Evolutionary conservation across 2,329 filamentous ascomycete genomes (phyloP).

Genomic region (Sclerotinia minor): DNA sequence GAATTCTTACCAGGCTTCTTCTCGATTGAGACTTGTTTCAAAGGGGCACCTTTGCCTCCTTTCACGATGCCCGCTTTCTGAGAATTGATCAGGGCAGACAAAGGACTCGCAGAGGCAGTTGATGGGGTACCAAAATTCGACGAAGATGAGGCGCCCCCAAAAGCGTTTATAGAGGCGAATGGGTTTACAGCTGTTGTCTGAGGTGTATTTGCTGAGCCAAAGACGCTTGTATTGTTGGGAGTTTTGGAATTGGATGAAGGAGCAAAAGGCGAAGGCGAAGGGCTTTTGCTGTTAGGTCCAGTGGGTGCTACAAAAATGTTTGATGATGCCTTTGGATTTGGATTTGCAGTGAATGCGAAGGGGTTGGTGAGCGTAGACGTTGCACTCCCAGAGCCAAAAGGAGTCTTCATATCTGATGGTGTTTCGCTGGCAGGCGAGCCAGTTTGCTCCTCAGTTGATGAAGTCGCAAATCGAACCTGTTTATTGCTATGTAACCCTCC

Average conservation of each 20-base stretch:
- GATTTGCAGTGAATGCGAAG: slow-evolving; percentile 25
- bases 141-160: neutral
- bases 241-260: neutral
- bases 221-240: slow-evolving; percentile 22
- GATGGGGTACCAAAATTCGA: slow-evolving; percentile 21
- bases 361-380: slow-evolving; percentile 27
- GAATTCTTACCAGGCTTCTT: neutral
- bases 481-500: slow-evolving; percentile 32
- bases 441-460: slow-evolving; percentile 17
- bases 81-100: slow-evolving; percentile 14
- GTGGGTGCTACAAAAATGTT: slow-evolving; percentile 19
- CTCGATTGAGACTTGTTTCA: slow-evolving; percentile 17
- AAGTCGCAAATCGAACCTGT: slow-evolving; percentile 36
- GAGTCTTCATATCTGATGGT: slow-evolving; percentile 19
- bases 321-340: slow-evolving; percentile 7
- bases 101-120: slow-evolving; percentile 7
- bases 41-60: neutral
- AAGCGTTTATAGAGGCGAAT: slow-evolving; percentile 22
- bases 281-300: slow-evolving; percentile 6
- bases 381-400: slow-evolving; percentile 3
- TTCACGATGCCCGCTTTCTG: neutral
- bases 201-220: slow-evolving; percentile 22
- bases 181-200: slow-evolving; percentile 21
- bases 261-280: slow-evolving; percentile 19
- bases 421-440: slow-evolving; percentile 4